A percentile compares a stretch with the other conserved stretches of the same genome.
Conservation (phyloP, 2,329 filamentous ascomycete genomes). For the Beauveria sp. region DNA sequence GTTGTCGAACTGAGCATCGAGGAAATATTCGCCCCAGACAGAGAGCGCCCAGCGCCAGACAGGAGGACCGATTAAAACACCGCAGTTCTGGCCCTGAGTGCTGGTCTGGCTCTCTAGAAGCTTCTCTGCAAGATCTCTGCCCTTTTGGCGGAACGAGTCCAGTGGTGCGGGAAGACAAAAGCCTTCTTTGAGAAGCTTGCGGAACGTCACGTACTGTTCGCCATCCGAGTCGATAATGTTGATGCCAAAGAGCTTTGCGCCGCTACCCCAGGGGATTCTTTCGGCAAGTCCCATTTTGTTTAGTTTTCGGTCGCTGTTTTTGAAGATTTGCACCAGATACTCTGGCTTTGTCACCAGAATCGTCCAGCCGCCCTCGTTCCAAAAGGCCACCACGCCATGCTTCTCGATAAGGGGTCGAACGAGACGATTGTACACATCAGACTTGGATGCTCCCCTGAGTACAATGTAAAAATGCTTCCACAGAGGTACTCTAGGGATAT, state of each 20-base stretch:
- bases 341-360: background rate
- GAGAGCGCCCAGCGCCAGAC: slow-evolving; percentile 2
- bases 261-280: background rate
- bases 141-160: background rate
- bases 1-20: background rate
- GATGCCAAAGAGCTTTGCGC: background rate
- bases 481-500: background rate
- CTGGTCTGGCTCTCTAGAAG: background rate
- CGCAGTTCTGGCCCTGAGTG: background rate
- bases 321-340: slow-evolving; percentile 1
- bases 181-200: background rate
- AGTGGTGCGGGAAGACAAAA: background rate
- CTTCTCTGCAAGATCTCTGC: background rate
- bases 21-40: slow-evolving; percentile 3
- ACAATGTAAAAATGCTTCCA: background rate
- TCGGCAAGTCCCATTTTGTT: background rate
- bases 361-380: background rate
- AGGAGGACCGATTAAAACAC: background rate
- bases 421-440: background rate
- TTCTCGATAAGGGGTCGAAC: background rate
- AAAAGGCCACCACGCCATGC: slow-evolving; percentile 1
- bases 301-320: background rate
- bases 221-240: slow-evolving; percentile 7
- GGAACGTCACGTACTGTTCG: background rate
- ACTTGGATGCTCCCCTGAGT: background rate